These are phyloP conservation scores for Aspergillus sparsus DNA, from an alignment of 495 filamentous ascomycete genomes.

Conservation along the genomic window DNA sequence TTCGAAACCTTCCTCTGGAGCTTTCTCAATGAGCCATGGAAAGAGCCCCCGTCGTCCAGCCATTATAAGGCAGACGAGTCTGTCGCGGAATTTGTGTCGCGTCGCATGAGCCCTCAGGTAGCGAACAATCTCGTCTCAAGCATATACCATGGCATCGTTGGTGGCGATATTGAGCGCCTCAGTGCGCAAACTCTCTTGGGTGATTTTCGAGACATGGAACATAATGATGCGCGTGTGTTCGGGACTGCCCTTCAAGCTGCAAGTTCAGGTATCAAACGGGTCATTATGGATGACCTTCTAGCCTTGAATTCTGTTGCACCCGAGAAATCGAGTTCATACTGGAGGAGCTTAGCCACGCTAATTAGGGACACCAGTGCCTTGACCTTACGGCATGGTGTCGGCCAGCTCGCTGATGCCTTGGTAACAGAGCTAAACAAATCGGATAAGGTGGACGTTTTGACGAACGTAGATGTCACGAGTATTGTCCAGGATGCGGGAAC, in stretches of 20 bases:
- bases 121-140: constrained; percentile 78
- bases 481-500: constrained; percentile 18
- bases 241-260: constrained; percentile 17
- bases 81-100: constrained; percentile 65
- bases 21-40: constrained; percentile 44
- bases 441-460: constrained; percentile 32
- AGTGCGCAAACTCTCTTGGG: constrained; percentile 68
- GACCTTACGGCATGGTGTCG: constrained; percentile 41
- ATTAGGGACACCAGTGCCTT: constrained; percentile 52
- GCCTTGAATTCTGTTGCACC: constrained; percentile 20
- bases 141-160: constrained; percentile 87
- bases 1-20: constrained; percentile 53
- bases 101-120: constrained; percentile 55
- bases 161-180: constrained; percentile 82
- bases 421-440: constrained; percentile 29
- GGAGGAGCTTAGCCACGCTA: constrained; percentile 18
- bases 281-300: constrained; percentile 34
- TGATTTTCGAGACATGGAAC: constrained; percentile 53
- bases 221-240: constrained; percentile 26
- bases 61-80: constrained; percentile 62
- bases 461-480: constrained; percentile 24
- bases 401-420: constrained; percentile 38
- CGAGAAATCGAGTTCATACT: constrained; percentile 17
- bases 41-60: constrained; percentile 23
- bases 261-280: constrained; percentile 11